Conservation (phyloP, 306 rosid genomes). For the Alnus glutinosa region DNA sequence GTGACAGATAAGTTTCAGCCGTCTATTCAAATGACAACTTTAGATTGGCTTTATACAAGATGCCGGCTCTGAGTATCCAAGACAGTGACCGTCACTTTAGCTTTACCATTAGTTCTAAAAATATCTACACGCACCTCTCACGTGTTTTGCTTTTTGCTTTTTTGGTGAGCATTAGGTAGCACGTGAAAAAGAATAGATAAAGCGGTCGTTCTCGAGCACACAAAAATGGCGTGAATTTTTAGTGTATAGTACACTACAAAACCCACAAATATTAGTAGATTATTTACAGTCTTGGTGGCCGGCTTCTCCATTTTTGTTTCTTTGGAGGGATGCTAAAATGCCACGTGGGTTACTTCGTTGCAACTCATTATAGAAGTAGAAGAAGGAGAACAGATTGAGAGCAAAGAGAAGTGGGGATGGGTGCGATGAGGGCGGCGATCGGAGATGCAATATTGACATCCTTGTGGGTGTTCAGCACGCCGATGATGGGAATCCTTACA, state of each 20-base stretch:
- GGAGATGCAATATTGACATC: conserved; percentile 56
- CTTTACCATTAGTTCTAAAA: too few species aligned
- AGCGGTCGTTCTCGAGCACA: neutral
- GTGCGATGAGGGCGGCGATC: conserved; percentile 31
- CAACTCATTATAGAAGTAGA: neutral
- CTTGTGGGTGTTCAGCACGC: conserved; percentile 44
- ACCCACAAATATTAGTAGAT: neutral
- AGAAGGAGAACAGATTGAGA: neutral
- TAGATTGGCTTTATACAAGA: too few species aligned
- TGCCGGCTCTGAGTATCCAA: too few species aligned
- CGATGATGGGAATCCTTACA: conserved; percentile 37
- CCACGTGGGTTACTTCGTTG: neutral
- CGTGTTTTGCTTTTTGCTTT: neutral
- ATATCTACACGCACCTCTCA: neutral
- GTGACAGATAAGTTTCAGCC: too few species aligned
- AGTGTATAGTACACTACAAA: neutral
- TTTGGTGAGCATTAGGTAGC: neutral
- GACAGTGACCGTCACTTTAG: too few species aligned
- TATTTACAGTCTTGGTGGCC: neutral
- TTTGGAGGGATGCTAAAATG: neutral
- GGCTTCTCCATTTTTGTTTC: neutral
- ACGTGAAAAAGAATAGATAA: neutral
- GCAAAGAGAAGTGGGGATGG: conserved; percentile 27
- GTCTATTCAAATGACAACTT: too few species aligned
- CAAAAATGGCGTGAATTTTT: neutral